A percentile compares a stretch with the other conserved stretches of the same genome.
phyloP scores from a whole-genome alignment of 1,139 yeast genomes.

The Blastobotrys ciferrii region DNA sequence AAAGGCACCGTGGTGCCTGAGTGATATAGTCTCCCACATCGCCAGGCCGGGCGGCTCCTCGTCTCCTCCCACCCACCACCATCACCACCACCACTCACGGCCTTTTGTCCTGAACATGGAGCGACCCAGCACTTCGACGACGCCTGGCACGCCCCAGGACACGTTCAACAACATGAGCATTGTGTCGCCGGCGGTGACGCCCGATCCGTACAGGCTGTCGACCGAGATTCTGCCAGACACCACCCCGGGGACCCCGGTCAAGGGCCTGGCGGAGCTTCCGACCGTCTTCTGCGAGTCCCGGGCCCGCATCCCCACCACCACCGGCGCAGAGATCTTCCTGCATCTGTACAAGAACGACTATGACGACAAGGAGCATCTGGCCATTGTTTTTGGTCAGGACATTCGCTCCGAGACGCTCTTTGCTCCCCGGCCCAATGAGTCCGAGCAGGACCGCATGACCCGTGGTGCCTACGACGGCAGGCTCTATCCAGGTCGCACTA shows the following conservation, averaged over 20 bases:
- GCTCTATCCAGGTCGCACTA: slow-evolving; percentile 74
- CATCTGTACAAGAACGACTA: slow-evolving; percentile 83
- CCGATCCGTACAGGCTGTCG: slow-evolving; percentile 19
- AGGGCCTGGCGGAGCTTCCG: slow-evolving; percentile 46
- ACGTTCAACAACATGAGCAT: slow-evolving; percentile 32
- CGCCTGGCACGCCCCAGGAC: slow-evolving; percentile 7
- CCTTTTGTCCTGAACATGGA: slow-evolving; percentile 7
- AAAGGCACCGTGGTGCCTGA: not conserved
- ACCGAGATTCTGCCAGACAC: slow-evolving; percentile 12
- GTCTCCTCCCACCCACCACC: slow-evolving; percentile 10
- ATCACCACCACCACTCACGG: slow-evolving; percentile 4
- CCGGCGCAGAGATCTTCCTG: slow-evolving; percentile 87
- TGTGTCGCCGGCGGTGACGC: slow-evolving; percentile 38
- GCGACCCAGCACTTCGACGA: slow-evolving; percentile 10
- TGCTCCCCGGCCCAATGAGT: slow-evolving; percentile 59
- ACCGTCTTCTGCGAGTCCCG: slow-evolving; percentile 84
- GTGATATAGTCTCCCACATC: not conserved
- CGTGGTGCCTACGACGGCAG: slow-evolving; percentile 95
- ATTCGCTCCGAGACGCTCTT: slow-evolving; percentile 76
- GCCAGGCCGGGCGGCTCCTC: slow-evolving; percentile 2
- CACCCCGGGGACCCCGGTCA: not conserved
- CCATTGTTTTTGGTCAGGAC: slow-evolving; percentile 94
- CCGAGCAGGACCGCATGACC: slow-evolving; percentile 92
- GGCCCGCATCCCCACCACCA: slow-evolving; percentile 91
- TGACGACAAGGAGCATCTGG: slow-evolving; percentile 92